These are phyloP conservation scores for Penicillium sp. DNA, from an alignment of 2,329 filamentous ascomycete species.

Conservation along the genomic window DNA sequence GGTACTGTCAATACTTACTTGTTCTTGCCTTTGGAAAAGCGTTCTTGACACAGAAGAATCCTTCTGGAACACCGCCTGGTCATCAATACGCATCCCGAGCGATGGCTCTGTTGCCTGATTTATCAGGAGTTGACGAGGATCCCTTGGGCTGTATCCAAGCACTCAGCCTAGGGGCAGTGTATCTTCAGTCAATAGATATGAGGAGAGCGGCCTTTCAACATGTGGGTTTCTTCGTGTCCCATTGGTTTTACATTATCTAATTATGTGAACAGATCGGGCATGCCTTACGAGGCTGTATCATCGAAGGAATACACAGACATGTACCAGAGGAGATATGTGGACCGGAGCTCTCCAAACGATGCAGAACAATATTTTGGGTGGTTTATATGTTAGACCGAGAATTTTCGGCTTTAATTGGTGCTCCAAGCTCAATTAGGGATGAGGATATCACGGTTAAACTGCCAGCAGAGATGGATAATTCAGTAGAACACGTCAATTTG, in stretches of 20 bases:
- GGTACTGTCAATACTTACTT: constrained; percentile 55
- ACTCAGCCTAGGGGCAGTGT: constrained; percentile 37
- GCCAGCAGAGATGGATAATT: constrained; percentile 21
- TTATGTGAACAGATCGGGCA: constrained; percentile 23
- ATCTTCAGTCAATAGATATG: constrained; percentile 45
- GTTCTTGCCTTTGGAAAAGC: constrained; percentile 58
- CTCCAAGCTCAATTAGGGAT: constrained; percentile 29
- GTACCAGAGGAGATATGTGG: constrained; percentile 26
- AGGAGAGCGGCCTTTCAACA: constrained; percentile 41
- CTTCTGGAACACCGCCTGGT: constrained; percentile 33
- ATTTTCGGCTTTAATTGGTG: constrained; percentile 28
- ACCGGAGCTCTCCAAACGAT: constrained; percentile 23
- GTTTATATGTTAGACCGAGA: constrained; percentile 31
- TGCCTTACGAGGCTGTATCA: constrained; percentile 28
- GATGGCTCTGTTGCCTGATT: constrained; percentile 41
- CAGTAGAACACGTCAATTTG: constrained; percentile 23
- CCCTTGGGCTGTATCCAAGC: constrained; percentile 35
- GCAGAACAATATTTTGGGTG: constrained; percentile 29
- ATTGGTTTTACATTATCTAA: neutral
- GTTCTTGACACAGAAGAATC: constrained; percentile 42
- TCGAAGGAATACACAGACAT: constrained; percentile 29
- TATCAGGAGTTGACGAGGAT: constrained; percentile 33
- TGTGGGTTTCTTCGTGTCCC: constrained; percentile 20
- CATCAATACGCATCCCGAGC: constrained; percentile 42
- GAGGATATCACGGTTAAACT: constrained; percentile 29